Conservation (phyloP, 495 filamentous ascomycete species). For the Tuber aestivum region DNA sequence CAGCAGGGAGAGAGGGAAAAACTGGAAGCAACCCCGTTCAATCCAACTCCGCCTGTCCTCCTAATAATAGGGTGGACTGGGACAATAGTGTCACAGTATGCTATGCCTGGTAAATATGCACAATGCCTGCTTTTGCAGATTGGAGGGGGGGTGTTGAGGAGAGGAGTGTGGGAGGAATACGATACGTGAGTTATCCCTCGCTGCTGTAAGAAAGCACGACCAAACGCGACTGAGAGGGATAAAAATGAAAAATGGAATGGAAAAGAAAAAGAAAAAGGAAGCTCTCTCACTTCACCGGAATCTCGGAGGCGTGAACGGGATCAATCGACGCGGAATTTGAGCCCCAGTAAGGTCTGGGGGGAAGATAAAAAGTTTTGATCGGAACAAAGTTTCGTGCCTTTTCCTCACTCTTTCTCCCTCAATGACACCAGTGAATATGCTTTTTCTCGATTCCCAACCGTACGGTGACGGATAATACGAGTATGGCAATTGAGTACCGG, state of each 20-base stretch:
- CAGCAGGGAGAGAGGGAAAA: conserved; percentile 26
- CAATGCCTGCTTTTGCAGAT: conserved; percentile 32
- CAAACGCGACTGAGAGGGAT: conserved; percentile 9
- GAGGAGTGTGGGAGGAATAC: not conserved
- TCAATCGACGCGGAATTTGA: not conserved
- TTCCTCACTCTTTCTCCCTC: not conserved
- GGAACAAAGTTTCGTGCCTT: not conserved
- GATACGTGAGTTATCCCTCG: conserved; percentile 24
- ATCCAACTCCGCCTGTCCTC: not conserved
- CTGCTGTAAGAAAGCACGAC: conserved; percentile 9
- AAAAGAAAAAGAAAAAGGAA: conserved; percentile 16
- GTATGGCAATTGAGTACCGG: not conserved
- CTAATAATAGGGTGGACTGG: not conserved
- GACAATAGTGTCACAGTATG: not conserved
- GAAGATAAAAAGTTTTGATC: not conserved
- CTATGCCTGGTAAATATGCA: conserved; percentile 19
- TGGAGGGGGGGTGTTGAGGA: conserved; percentile 3
- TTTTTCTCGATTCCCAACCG: not conserved
- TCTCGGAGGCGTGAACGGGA: not conserved
- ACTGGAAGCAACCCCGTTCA: not conserved
- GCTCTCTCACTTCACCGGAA: not conserved
- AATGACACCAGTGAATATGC: not conserved
- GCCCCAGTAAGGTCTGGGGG: not conserved
- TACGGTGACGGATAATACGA: not conserved
- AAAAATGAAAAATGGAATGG: conserved; percentile 17